Base-by-base conservation (phyloP, 257 asterid species). In the Solanum corneliomulleri region DNA sequence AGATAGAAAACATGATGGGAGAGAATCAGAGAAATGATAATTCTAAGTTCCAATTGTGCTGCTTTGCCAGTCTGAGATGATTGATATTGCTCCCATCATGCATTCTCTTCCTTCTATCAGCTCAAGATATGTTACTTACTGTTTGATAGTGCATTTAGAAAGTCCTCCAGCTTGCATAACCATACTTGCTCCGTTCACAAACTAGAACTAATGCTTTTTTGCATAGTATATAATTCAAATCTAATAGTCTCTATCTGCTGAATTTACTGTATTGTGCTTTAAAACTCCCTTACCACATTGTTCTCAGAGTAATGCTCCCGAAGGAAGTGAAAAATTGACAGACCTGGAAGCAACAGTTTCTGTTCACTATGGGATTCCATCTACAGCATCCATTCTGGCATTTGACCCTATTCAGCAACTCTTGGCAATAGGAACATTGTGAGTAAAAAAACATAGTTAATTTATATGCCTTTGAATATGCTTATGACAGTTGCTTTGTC, bases 291-390 rank as follows among this genome's bases (percentile, higher is more conserved):
- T 47, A 47, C 68, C 44, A 47, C 66, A 80, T 66, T 82, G 85
- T 90, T 87, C 64, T 84, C 89, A 90, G 96, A 86, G 80, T 80
- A 87, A 86, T 86, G 90, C 58, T 71, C 23, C 86, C 35, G 89
- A 84, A 68, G 89, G 90, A 89, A 91, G 87, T 91, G 90, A 88
- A 90, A 83, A 86, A 74, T 69, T 89, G 21, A 82, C 90, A 49
- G 92, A 90, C 25, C 87, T 93, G 90, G 91, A 91, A 71, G 97
- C 98, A 9, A 87, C 89, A 76, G 92, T 96, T 88, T 82, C 90
- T 85, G 94, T 92, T 83, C 99, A 97, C 91, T 96, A 96, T 91
- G 99, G 99, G 86, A 94, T 97, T 86, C 99, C 99, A 84, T 92
- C 97, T 37, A 93, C 98, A 87, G 98, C 98, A 29, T 97, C 99